Percentiles rank a stretch among this genome's conserved stretches.
These are phyloP conservation scores for Aurinia saxatilis DNA, from an alignment of 345 rosid species.

Conservation along the genomic window DNA sequence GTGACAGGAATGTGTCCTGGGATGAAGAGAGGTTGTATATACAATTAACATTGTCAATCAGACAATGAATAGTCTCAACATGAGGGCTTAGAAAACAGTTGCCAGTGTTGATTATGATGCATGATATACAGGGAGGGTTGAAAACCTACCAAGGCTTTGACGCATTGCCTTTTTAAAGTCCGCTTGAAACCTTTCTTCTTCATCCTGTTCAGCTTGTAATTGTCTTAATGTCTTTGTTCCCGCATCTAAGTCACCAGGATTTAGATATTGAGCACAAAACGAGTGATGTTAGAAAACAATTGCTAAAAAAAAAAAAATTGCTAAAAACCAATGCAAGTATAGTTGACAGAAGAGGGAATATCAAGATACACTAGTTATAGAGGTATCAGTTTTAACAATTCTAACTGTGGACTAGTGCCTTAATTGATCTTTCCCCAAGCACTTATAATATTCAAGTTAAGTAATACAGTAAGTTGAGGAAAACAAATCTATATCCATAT, in stretches of 20 bases:
- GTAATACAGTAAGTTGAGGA: background rate
- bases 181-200: slow-evolving; percentile 93
- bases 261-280: slow-evolving; percentile 21
- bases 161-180: slow-evolving; percentile 74
- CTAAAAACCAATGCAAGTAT: background rate
- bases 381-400: background rate
- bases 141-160: slow-evolving; percentile 77
- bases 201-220: slow-evolving; percentile 75
- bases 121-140: slow-evolving; percentile 7
- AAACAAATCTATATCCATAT: background rate
- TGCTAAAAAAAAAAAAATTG: background rate
- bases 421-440: background rate
- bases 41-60: background rate
- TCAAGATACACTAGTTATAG: background rate
- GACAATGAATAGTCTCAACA: background rate
- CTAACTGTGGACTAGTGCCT: background rate
- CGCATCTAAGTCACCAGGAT: slow-evolving; percentile 33
- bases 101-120: background rate
- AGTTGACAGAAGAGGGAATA: background rate
- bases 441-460: slow-evolving; percentile 1
- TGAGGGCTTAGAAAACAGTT: background rate
- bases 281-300: background rate
- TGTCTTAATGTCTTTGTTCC: slow-evolving; percentile 67
- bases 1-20: background rate
- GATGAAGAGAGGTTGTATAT: background rate